Evolutionary conservation across 495 filamentous ascomycete species (phyloP), one percentile per base, ranked within the genome.

Genomic region (Lineolata rhizophorae): DNA sequence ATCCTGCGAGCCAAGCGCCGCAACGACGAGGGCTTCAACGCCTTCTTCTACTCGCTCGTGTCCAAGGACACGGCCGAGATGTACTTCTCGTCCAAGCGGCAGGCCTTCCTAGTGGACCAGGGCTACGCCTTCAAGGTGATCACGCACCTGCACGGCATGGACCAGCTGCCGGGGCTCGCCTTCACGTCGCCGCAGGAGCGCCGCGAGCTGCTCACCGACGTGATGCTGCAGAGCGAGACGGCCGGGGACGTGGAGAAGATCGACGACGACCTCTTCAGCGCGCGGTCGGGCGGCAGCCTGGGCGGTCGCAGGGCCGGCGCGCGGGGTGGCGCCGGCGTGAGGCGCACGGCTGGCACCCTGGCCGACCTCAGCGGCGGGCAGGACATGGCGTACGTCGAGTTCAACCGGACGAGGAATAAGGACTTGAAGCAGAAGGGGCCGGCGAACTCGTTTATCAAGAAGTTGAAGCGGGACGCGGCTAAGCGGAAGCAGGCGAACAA

Each of bases 111-210:
- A 2, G 83, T 99, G 30, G 87, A 99, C 43, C 87, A 99, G 51
- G 87, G 87, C 21, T 99, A 99, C 52, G 87, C 87, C 13, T 95
- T 95, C 64, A 95, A 95, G 52, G 87, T 99, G 36, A 99, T 99
- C 51, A 95, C 87, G 1, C 82, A 92, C 46, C 63, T 99, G 4
- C 72, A 82, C 43, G 85, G 85, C 17, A 82, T 95, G 33, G 82
- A 94, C 39, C 62, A 76, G 22, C 70, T 82, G 20, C 69, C 76
- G 4, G 73, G 72, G 4, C 67, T 95, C 6, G 76, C 76, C 2
- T 94, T 83, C 51, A 59, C 67, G 0, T 80, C 82, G 1, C 61
- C 82, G 0, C 59, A 69, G 9, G 85, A 95, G 47, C 73, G 82
- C 15, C 70, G 81, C 29, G 84, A 92, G 56, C 67, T 94, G 20